Conservation (phyloP, 306 rosid species). For the Prunus davidiana region DNA sequence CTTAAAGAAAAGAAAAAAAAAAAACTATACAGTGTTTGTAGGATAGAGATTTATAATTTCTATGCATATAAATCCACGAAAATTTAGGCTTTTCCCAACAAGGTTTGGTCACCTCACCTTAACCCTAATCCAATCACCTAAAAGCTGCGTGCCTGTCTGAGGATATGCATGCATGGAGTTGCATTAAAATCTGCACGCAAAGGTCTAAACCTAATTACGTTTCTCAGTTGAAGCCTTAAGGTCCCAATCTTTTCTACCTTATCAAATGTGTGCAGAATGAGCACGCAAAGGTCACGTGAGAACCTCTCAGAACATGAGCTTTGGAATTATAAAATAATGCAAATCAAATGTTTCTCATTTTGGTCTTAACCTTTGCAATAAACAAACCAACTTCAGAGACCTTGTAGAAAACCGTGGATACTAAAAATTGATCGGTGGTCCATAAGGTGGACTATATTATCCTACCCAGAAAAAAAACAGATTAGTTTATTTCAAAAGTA, state of each 20-base stretch:
- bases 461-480: no score
- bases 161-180: not conserved
- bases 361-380: not conserved
- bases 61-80: no score
- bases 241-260: not conserved
- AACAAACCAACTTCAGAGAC: not conserved
- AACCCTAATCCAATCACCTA: not conserved
- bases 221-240: not conserved
- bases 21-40: no score
- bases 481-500: not conserved
- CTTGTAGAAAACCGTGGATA: not conserved
- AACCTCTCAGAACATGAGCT: slow-evolving; percentile 9
- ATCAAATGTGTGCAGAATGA: not conserved
- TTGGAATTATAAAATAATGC: slow-evolving; percentile 18
- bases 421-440: not conserved
- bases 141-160: not conserved
- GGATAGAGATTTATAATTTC: no score
- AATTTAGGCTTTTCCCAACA: not conserved
- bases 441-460: slow-evolving; percentile 6
- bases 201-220: not conserved
- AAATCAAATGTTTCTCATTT: slow-evolving; percentile 22
- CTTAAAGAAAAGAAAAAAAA: no score
- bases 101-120: not conserved
- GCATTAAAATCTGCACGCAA: not conserved
- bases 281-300: slow-evolving; percentile 24